Conservation (phyloP, 805 yeast genomes). For the Yueomyces sinensis region DNA sequence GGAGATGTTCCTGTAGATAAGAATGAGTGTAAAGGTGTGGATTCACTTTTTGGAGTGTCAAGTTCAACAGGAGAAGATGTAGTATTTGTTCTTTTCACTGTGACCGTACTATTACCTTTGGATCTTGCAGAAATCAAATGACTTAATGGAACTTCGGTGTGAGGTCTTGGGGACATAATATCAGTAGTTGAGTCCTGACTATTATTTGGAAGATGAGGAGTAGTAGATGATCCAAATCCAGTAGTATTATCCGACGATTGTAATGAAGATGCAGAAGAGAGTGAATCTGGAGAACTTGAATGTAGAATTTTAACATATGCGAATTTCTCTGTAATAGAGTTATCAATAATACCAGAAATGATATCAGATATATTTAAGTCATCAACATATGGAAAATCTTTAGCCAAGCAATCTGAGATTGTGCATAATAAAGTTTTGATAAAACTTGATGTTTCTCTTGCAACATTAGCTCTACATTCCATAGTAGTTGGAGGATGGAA, state of each 20-base stretch:
- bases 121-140: conserved; percentile 10
- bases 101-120: background rate
- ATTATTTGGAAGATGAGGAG: background rate
- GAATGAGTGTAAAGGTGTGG: background rate
- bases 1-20: background rate
- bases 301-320: conserved; percentile 8
- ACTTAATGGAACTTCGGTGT: conserved; percentile 3
- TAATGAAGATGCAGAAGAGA: conserved; percentile 4
- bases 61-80: background rate
- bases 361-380: conserved; percentile 13
- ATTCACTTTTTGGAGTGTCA: background rate
- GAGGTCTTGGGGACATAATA: conserved; percentile 1
- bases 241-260: conserved; percentile 3
- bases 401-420: conserved; percentile 16
- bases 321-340: conserved; percentile 11
- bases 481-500: conserved; percentile 20
- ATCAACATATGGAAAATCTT: conserved; percentile 12
- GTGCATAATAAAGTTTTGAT: conserved; percentile 20
- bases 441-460: conserved; percentile 18
- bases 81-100: background rate
- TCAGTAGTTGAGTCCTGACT: background rate
- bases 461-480: conserved; percentile 13
- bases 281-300: conserved; percentile 4
- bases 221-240: background rate
- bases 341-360: conserved; percentile 16